A percentile compares a stretch with the other conserved stretches of the same genome.
Evolutionary conservation across 2,329 filamentous ascomycete species (phyloP).

Genomic region (Epichloe glyceriae): DNA sequence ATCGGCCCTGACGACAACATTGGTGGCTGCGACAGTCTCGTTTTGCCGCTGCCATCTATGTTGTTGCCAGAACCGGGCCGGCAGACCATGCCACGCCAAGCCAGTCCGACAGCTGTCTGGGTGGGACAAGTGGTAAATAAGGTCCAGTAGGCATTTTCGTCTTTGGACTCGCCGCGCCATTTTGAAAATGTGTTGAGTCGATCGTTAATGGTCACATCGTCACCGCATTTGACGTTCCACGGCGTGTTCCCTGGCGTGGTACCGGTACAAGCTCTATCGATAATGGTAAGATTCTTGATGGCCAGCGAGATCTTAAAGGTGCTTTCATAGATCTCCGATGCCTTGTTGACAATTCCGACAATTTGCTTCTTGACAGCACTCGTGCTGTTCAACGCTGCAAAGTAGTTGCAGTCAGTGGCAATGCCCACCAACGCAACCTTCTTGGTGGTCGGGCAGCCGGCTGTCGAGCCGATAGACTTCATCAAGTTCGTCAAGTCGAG

Average conservation of each 20-base stretch:
- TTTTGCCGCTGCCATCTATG: constrained; percentile 33
- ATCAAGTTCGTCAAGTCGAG: constrained; percentile 65
- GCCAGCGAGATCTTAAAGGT: constrained; percentile 93
- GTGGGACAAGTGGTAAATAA: constrained; percentile 73
- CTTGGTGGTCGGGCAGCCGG: constrained; percentile 79
- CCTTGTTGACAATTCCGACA: constrained; percentile 71
- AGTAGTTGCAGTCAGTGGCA: constrained; percentile 88
- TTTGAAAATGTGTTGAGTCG: constrained; percentile 78
- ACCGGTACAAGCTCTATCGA: constrained; percentile 59
- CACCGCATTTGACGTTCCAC: constrained; percentile 72
- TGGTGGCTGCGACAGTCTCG: constrained; percentile 72
- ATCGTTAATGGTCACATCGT: constrained; percentile 51
- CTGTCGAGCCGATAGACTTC: constrained; percentile 63
- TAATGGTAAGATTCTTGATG: constrained; percentile 73
- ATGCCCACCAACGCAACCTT: constrained; percentile 87
- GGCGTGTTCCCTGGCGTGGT: constrained; percentile 51
- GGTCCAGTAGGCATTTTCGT: constrained; percentile 89
- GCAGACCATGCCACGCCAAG: constrained; percentile 87
- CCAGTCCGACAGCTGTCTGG: constrained; percentile 73
- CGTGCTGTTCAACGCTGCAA: constrained; percentile 52
- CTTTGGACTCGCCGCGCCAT: constrained; percentile 68
- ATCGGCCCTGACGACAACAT: constrained; percentile 73
- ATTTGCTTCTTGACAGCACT: constrained; percentile 56
- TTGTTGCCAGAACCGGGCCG: constrained; percentile 42
- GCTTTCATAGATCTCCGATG: constrained; percentile 76